These are phyloP conservation scores for Fusarium udum DNA, from an alignment of 2,329 filamentous ascomycete genomes.

Conservation along the genomic window DNA sequence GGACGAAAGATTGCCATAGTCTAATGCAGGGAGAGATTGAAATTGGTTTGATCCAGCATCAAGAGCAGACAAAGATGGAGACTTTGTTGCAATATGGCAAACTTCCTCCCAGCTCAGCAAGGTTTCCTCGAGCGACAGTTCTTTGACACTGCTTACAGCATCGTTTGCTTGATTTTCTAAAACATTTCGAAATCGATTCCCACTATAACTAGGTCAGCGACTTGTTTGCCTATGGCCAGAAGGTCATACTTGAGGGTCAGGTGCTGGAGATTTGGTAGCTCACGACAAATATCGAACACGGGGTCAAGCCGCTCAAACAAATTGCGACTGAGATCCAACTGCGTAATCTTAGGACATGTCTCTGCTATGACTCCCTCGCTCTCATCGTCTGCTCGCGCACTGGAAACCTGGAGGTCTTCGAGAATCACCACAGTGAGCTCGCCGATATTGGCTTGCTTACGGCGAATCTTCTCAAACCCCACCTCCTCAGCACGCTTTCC, in stretches of 20 bases:
- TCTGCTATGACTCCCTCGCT: slow-evolving; percentile 53
- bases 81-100: slow-evolving; percentile 61
- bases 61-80: slow-evolving; percentile 61
- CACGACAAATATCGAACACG: slow-evolving; percentile 75
- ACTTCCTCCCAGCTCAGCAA: slow-evolving; percentile 74
- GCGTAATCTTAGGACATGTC: slow-evolving; percentile 73
- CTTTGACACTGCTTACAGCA: slow-evolving; percentile 61
- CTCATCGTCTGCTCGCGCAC: slow-evolving; percentile 45
- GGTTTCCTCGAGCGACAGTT: slow-evolving; percentile 74
- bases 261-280: slow-evolving; percentile 71
- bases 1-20: slow-evolving; percentile 53
- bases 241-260: slow-evolving; percentile 76
- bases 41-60: slow-evolving; percentile 68
- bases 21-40: slow-evolving; percentile 56
- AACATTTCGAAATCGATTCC: slow-evolving; percentile 72
- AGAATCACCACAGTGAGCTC: slow-evolving; percentile 85
- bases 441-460: slow-evolving; percentile 78
- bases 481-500: slow-evolving; percentile 91
- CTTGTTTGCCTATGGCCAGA: not conserved
- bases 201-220: slow-evolving; percentile 58
- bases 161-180: slow-evolving; percentile 48
- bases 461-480: slow-evolving; percentile 91
- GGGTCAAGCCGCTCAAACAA: slow-evolving; percentile 75
- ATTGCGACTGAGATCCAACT: slow-evolving; percentile 88
- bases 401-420: slow-evolving; percentile 74